Percentiles rank a stretch among this genome's conserved stretches.
Evolutionary conservation across 2,329 filamentous ascomycete genomes (phyloP).

Genomic region (Pestalotiopsis sp.): DNA sequence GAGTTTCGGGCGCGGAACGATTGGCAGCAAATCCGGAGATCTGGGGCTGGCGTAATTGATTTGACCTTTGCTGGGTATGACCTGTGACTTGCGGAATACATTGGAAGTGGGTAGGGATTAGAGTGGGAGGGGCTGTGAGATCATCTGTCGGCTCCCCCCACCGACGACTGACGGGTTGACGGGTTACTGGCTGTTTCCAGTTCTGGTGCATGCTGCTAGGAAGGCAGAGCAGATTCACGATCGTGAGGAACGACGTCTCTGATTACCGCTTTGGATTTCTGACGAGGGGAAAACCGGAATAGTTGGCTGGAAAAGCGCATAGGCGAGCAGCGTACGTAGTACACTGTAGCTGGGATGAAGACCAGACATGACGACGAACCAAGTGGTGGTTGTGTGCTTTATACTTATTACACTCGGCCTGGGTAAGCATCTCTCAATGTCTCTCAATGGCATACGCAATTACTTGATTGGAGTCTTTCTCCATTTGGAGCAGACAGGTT

Average conservation of each 20-base stretch:
- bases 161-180: not conserved
- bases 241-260: not conserved
- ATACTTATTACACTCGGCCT: too few relatives aligned
- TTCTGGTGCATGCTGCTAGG: not conserved
- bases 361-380: too few relatives aligned
- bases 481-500: not conserved
- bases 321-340: too few relatives aligned
- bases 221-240: not conserved
- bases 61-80: not conserved
- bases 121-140: not conserved
- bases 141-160: not conserved
- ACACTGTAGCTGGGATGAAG: too few relatives aligned
- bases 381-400: too few relatives aligned
- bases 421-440: too few relatives aligned
- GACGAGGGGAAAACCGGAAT: not conserved
- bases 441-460: too few relatives aligned
- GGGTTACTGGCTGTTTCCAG: not conserved
- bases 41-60: constrained; percentile 1
- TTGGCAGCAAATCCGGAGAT: constrained; percentile 8
- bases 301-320: not conserved
- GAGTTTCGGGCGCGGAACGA: not conserved
- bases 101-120: not conserved
- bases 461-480: too few relatives aligned
- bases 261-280: not conserved
- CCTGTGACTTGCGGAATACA: not conserved